These are phyloP conservation scores for Echinosophora koreensis DNA, from an alignment of 306 rosid genomes.

Conservation along the genomic window DNA sequence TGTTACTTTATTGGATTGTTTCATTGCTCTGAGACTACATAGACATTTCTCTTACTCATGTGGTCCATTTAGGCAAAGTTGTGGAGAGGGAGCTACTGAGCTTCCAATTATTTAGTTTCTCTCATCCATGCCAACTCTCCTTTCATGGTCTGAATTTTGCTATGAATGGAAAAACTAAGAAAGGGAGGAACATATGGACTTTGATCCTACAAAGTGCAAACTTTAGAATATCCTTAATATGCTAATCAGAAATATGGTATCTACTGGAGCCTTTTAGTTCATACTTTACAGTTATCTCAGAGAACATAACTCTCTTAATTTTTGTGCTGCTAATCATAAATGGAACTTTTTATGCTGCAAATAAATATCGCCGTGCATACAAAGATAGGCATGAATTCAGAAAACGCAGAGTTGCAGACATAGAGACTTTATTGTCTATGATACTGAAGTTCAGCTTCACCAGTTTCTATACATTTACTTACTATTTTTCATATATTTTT, in stretches of 20 bases:
- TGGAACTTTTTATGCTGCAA: not conserved
- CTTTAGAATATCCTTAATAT: not conserved
- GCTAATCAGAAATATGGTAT: not conserved
- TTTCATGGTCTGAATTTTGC: not conserved
- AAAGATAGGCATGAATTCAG: not conserved
- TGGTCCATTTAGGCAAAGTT: not conserved
- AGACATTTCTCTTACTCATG: too few species aligned
- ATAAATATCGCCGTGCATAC: not conserved
- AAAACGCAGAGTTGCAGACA: not conserved
- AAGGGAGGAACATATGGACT: not conserved
- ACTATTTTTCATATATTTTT: slow-evolving; percentile 25
- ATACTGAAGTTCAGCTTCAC: not conserved
- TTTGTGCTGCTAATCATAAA: not conserved
- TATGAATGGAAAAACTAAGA: not conserved
- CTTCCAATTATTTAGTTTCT: slow-evolving; percentile 1
- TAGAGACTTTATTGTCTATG: not conserved
- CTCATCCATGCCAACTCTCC: not conserved
- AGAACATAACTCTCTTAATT: not conserved
- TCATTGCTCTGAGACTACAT: too few species aligned
- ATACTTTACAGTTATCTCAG: not conserved
- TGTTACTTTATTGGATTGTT: too few species aligned
- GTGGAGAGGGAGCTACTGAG: not conserved
- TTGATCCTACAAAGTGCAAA: not conserved
- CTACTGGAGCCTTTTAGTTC: not conserved
- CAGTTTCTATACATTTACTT: not conserved